Conservation (phyloP, 2,329 filamentous ascomycete species). For the Botryotinia calthae region DNA sequence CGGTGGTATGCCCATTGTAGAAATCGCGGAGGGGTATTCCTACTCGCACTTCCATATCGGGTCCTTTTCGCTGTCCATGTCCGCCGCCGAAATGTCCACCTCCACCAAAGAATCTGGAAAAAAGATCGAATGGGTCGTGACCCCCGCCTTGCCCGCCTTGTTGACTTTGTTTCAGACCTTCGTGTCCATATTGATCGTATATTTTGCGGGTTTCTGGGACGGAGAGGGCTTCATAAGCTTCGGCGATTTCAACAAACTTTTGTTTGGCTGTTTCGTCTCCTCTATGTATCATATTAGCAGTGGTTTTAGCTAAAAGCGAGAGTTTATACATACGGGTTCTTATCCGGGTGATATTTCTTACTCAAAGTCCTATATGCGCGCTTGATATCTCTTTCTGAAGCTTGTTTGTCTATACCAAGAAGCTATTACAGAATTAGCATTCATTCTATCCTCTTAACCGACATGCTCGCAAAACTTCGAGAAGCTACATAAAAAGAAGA, state of each 20-base stretch:
- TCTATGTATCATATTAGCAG: conserved; percentile 44
- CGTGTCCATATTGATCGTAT: conserved; percentile 92
- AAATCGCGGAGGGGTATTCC: conserved; percentile 81
- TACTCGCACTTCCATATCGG: conserved; percentile 84
- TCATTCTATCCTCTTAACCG: neutral
- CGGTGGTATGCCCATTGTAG: conserved; percentile 82
- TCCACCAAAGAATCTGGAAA: conserved; percentile 94
- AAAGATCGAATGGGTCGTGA: conserved; percentile 92
- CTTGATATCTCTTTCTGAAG: conserved; percentile 86
- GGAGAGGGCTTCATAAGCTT: conserved; percentile 91
- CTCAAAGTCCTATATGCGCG: conserved; percentile 86
- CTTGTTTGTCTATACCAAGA: conserved; percentile 74
- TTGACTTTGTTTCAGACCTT: conserved; percentile 80
- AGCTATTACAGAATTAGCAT: conserved; percentile 50
- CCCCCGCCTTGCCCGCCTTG: conserved; percentile 63
- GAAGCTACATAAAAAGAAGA: neutral
- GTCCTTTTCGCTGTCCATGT: conserved; percentile 75
- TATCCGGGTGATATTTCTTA: conserved; percentile 97
- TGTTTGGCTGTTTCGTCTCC: conserved; percentile 76
- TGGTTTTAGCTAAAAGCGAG: neutral
- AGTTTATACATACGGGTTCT: conserved; percentile 74
- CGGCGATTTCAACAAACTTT: conserved; percentile 90
- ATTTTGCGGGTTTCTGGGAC: conserved; percentile 77
- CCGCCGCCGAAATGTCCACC: conserved; percentile 67
- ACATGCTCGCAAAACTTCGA: neutral